These are phyloP conservation scores for Priceomyces medius DNA, from an alignment of 805 yeast genomes.

Conservation along the genomic window DNA sequence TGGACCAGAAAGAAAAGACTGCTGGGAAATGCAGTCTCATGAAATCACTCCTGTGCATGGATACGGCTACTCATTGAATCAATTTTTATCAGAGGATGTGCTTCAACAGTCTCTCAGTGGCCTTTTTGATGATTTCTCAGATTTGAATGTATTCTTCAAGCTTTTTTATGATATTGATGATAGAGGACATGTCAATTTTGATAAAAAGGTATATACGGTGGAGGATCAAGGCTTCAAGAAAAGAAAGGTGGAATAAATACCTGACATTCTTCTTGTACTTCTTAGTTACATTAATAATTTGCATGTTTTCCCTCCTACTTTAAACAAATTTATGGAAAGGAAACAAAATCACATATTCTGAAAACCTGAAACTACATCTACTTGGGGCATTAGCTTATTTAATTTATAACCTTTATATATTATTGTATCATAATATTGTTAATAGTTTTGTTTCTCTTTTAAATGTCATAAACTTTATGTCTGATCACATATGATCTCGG, in stretches of 20 bases:
- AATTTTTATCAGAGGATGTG: constrained; percentile 10
- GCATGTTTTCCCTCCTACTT: too few species aligned
- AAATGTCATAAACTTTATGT: too few species aligned
- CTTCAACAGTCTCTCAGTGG: constrained; percentile 10
- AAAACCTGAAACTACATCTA: too few species aligned
- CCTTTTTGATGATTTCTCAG: constrained; percentile 7
- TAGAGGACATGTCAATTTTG: constrained; percentile 22
- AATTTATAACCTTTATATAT: too few species aligned
- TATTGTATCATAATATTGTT: too few species aligned
- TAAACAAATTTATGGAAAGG: too few species aligned
- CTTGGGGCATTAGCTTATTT: too few species aligned
- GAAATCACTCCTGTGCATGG: constrained; percentile 28
- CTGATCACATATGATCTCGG: too few species aligned
- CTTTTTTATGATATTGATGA: constrained; percentile 27
- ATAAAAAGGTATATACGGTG: constrained; percentile 12
- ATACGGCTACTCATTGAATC: constrained; percentile 19
- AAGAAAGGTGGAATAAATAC: not conserved
- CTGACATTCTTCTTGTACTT: too few species aligned
- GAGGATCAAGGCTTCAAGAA: not conserved
- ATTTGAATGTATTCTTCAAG: constrained; percentile 19
- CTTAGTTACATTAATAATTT: too few species aligned
- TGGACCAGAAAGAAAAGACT: constrained; percentile 28
- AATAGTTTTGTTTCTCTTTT: too few species aligned
- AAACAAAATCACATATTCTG: too few species aligned
- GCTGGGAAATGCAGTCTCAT: constrained; percentile 9